Base-by-base conservation (phyloP, 2,329 filamentous ascomycete genomes). In the Lithohypha guttulata region DNA sequence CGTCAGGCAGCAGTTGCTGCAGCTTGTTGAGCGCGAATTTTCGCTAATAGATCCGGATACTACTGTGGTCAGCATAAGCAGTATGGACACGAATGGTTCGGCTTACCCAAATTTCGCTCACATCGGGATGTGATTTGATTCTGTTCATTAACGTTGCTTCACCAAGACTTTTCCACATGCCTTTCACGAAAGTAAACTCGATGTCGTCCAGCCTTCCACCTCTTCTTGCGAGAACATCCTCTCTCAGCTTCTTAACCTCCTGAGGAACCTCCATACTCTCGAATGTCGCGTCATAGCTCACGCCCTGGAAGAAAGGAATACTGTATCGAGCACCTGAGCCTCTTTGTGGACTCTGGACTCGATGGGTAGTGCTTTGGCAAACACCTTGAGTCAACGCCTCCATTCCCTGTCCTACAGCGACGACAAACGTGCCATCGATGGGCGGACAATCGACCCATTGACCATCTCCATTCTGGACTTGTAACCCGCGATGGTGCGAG, bases 271-370 rank as follows among this genome's bases (percentile, higher is more conserved):
- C 80, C 60, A 91, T 76, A 50, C 81, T 79, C 54, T 85, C 84
- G 56, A 93, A 93, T 13, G 74, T 73, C 0, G 83, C 77, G 57
- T 86, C 82, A 42, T 84, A 77, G 52, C 77, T 77, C 43, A 93
- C 82, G 15, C 85, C 85, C 58, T 91, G 85, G 64, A 93, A 93
- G 62, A 93, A 93, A 0, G 85, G 85, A 33, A 93, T 80, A 6
- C 77, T 83, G 64, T 78, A 89, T 39, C 85, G 69, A 21, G 84
- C 69, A 3, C 84, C 85, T 7, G 72, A 64, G 9, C 82, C 84
- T 6, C 75, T 73, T 1, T 64, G 55, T 0, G 84, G 84, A 20
- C 75, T 81, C n/a, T 91, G 66, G 23, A 93, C 85, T 7, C 84
- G 72, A 59, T 93, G 85, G 27, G 84, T 91, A 2, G 85, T 93